Conservation (phyloP, 2,329 filamentous ascomycete species). For the Fusarium chaquense region DNA sequence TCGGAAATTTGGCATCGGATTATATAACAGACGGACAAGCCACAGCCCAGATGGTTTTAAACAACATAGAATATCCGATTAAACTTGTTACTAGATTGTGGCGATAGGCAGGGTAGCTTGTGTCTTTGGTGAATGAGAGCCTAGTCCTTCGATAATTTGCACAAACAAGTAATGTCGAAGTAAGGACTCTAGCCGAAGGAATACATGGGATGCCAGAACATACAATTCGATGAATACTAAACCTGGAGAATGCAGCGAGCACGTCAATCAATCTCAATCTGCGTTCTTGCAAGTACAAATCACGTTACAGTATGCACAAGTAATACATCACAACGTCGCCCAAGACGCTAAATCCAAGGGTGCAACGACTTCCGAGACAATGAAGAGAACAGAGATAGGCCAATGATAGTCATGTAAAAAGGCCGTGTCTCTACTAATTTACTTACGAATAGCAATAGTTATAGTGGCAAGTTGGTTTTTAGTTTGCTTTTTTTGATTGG, state of each 20-base stretch:
- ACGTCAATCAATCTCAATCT: neutral
- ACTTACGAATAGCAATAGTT: neutral
- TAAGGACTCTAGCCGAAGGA: neutral
- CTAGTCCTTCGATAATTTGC: neutral
- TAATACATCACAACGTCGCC: neutral
- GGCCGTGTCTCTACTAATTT: neutral
- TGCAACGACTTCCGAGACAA: slow-evolving; percentile 1
- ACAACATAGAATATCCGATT: neutral
- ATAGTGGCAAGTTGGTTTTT: neutral
- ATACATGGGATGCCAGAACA: neutral
- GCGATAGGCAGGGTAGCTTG: neutral
- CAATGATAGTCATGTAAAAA: neutral
- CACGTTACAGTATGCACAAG: neutral
- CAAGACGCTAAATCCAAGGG: neutral
- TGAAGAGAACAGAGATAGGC: neutral
- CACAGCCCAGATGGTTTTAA: neutral
- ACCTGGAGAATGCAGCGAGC: neutral
- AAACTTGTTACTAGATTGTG: neutral
- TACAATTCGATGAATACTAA: neutral
- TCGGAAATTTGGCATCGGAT: neutral
- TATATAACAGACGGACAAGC: neutral
- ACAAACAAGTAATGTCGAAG: neutral
- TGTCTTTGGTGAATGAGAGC: neutral
- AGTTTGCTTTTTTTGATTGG: slow-evolving; percentile 15
- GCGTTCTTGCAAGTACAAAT: neutral